Evolutionary conservation across 257 asterid species (phyloP).

Genomic region (Scutellaria barbata): DNA sequence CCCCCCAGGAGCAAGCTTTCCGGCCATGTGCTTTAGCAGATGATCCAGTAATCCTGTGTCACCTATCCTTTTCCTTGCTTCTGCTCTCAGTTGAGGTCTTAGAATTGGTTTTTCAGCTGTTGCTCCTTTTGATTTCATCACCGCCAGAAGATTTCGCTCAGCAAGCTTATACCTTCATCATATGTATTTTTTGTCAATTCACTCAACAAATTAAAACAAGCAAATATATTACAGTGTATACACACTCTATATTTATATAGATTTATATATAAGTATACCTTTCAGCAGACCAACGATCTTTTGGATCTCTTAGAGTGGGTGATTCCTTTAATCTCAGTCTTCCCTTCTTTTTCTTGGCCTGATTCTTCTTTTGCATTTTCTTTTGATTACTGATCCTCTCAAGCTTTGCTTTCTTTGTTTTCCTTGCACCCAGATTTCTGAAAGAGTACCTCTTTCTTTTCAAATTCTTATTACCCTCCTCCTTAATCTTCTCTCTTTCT

Average conservation of each 20-base stretch:
- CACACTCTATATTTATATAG: neutral
- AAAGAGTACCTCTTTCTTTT: constrained; percentile 77
- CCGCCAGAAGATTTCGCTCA: constrained; percentile 70
- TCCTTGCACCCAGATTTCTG: constrained; percentile 55
- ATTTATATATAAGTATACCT: constrained; percentile 52
- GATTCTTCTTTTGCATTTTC: constrained; percentile 40
- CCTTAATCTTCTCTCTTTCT: constrained; percentile 30
- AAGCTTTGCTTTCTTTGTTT: constrained; percentile 51
- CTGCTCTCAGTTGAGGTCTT: constrained; percentile 83
- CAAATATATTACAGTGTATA: neutral
- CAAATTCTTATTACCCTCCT: constrained; percentile 45
- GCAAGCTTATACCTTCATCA: constrained; percentile 78
- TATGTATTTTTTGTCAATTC: constrained; percentile 21
- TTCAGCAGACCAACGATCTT: constrained; percentile 92
- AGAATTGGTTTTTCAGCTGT: constrained; percentile 67
- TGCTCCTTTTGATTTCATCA: constrained; percentile 83
- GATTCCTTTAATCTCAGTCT: constrained; percentile 56
- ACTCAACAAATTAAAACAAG: neutral
- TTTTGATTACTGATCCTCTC: constrained; percentile 44
- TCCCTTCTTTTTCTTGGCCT: constrained; percentile 37
- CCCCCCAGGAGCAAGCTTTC: constrained; percentile 84
- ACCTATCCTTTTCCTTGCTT: constrained; percentile 91
- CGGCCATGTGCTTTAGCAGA: constrained; percentile 95
- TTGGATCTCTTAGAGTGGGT: constrained; percentile 61
- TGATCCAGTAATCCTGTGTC: constrained; percentile 94